phyloP scores from a whole-genome alignment of 2,329 filamentous ascomycete species.

The Periglandula ipomoeae region DNA sequence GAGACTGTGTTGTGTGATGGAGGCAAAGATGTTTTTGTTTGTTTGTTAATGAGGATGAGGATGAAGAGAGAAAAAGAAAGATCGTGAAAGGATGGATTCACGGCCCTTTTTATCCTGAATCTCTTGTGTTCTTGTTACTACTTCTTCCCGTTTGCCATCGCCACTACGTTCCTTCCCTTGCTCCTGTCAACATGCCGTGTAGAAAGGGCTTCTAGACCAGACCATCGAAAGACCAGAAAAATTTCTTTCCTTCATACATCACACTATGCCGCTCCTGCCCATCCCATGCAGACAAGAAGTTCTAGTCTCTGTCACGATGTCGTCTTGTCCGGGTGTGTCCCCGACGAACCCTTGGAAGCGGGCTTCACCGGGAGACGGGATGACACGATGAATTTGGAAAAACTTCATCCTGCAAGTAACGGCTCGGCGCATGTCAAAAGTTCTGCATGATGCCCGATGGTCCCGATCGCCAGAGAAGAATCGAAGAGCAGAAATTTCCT shows the following conservation, averaged over 20 bases:
- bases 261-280: not conserved
- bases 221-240: not conserved
- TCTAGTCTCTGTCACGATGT: not conserved
- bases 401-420: not conserved
- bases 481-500: not conserved
- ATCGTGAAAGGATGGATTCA: not conserved
- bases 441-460: not conserved
- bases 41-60: not conserved
- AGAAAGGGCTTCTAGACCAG: not conserved
- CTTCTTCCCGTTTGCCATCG: not conserved
- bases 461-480: not conserved
- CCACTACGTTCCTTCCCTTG: not conserved
- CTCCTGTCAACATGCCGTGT: too few species aligned
- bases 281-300: not conserved
- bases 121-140: too few species aligned
- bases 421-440: conserved; percentile 2
- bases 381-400: not conserved
- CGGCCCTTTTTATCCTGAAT: not conserved
- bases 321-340: not conserved
- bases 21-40: not conserved
- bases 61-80: not conserved
- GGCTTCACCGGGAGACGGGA: not conserved
- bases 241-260: not conserved
- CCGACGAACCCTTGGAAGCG: not conserved
- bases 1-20: not conserved